These are phyloP conservation scores for Russula ochroleuca DNA, from an alignment of 768 basidiomycete species.

Conservation along the genomic window DNA sequence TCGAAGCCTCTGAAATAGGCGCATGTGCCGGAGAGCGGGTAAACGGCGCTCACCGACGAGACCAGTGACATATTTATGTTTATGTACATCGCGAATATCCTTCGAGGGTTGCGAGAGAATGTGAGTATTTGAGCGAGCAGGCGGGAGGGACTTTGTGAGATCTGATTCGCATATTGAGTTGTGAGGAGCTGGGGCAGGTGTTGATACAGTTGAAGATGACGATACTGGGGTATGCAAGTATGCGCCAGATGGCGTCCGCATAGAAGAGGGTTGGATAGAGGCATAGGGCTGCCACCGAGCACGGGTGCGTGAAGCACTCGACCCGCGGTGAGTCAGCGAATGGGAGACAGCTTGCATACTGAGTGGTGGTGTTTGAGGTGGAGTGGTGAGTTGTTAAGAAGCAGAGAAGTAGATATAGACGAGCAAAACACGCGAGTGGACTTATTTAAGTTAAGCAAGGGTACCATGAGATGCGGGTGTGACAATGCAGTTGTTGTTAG, in stretches of 20 bases:
- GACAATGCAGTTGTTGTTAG: slow-evolving; percentile 14
- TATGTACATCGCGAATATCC: slow-evolving; percentile 46
- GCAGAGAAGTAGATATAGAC: slow-evolving; percentile 5
- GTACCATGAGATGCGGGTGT: slow-evolving; percentile 16
- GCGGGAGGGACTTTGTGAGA: slow-evolving; percentile 27
- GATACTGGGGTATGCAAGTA: slow-evolving; percentile 31
- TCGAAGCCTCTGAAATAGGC: slow-evolving; percentile 5
- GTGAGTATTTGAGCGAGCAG: slow-evolving; percentile 35
- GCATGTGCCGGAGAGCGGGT: slow-evolving; percentile 11
- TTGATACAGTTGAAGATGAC: slow-evolving; percentile 27
- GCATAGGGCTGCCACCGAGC: slow-evolving; percentile 81
- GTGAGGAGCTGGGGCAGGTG: slow-evolving; percentile 21
- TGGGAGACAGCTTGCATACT: slow-evolving; percentile 40
- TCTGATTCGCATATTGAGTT: slow-evolving; percentile 36
- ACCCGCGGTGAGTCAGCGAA: slow-evolving; percentile 65
- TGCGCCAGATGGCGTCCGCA: slow-evolving; percentile 38
- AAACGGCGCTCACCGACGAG: slow-evolving; percentile 53
- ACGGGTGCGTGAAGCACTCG: slow-evolving; percentile 57
- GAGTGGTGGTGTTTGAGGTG: slow-evolving; percentile 12
- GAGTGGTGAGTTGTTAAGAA: slow-evolving; percentile 19
- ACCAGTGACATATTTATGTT: slow-evolving; percentile 58
- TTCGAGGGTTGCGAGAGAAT: slow-evolving; percentile 31
- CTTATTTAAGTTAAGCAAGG: slow-evolving; percentile 25
- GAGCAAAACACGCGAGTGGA: background rate
- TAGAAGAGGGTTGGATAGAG: slow-evolving; percentile 33